Conservation (phyloP, 805 yeast species). For the Ogataea sp. region DNA sequence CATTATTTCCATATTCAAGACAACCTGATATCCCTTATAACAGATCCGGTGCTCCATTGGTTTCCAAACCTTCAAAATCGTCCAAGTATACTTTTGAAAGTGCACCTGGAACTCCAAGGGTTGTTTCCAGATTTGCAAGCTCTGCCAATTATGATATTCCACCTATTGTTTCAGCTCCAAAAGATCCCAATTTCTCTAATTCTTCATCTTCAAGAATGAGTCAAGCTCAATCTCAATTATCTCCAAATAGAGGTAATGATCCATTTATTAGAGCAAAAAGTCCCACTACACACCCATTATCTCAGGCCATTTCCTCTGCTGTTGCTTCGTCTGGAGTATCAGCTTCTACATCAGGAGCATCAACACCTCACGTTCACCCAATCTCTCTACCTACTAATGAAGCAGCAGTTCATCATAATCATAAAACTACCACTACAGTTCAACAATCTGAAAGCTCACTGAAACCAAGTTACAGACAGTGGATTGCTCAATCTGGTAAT, state of each 20-base stretch:
- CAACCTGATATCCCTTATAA: constrained; percentile 92
- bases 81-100: constrained; percentile 32
- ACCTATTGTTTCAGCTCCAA: background rate
- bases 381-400: constrained; percentile 13
- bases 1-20: constrained; percentile 90
- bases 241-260: background rate
- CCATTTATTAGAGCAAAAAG: background rate
- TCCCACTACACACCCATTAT: constrained; percentile 1
- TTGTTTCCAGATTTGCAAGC: constrained; percentile 19
- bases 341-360: background rate
- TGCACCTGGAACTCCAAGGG: constrained; percentile 39
- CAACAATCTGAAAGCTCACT: too few relatives aligned
- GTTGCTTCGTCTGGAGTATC: background rate
- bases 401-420: constrained; percentile 5
- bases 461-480: constrained; percentile 69
- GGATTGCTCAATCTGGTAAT: constrained; percentile 96
- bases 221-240: background rate
- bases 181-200: background rate
- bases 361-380: constrained; percentile 1
- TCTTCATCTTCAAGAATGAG: background rate
- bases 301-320: constrained; percentile 1
- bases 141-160: constrained; percentile 1
- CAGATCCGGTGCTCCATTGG: constrained; percentile 64
- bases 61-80: constrained; percentile 16
- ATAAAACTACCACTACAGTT: background rate